These are phyloP conservation scores for Tetrapisispora namnaoensis DNA, from an alignment of 805 yeast genomes.

Conservation along the genomic window DNA sequence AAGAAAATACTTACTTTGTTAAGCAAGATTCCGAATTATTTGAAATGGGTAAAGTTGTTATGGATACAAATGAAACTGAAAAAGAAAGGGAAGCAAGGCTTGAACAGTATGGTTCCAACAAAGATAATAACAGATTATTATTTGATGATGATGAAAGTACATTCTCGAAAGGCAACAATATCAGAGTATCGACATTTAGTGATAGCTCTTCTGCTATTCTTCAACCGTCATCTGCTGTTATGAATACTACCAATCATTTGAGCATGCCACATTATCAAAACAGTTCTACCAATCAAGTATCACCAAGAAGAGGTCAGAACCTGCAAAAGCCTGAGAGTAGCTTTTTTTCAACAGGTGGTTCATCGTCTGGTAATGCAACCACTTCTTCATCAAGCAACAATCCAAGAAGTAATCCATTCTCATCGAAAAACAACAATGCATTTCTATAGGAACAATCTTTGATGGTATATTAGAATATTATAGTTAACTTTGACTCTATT, in stretches of 20 bases:
- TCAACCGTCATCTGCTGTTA: conserved; percentile 24
- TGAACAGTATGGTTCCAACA: conserved; percentile 12
- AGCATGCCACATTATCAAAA: conserved; percentile 5
- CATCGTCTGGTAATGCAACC: conserved; percentile 4
- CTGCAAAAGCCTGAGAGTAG: conserved; percentile 26
- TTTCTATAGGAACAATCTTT: conserved; percentile 7
- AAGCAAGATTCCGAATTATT: conserved; percentile 27
- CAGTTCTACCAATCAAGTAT: conserved; percentile 6
- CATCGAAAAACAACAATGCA: conserved; percentile 10
- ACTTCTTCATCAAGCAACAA: conserved; percentile 5
- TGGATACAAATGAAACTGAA: conserved; percentile 29
- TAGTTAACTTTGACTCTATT: neutral
- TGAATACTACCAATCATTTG: conserved; percentile 10
- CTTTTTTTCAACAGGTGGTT: conserved; percentile 15
- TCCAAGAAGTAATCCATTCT: conserved; percentile 6
- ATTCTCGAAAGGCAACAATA: neutral
- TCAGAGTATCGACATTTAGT: neutral
- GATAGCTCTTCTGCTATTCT: conserved; percentile 9
- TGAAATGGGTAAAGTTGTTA: conserved; percentile 29
- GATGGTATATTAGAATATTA: neutral
- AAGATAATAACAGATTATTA: neutral
- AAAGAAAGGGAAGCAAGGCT: conserved; percentile 20
- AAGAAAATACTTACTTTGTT: conserved; percentile 11
- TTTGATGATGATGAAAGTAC: conserved; percentile 12
- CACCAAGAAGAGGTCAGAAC: conserved; percentile 6